Percentiles rank a stretch among this genome's conserved stretches.
These are phyloP conservation scores for Termitomyces sp. DNA, from an alignment of 768 basidiomycete genomes.

Conservation along the genomic window DNA sequence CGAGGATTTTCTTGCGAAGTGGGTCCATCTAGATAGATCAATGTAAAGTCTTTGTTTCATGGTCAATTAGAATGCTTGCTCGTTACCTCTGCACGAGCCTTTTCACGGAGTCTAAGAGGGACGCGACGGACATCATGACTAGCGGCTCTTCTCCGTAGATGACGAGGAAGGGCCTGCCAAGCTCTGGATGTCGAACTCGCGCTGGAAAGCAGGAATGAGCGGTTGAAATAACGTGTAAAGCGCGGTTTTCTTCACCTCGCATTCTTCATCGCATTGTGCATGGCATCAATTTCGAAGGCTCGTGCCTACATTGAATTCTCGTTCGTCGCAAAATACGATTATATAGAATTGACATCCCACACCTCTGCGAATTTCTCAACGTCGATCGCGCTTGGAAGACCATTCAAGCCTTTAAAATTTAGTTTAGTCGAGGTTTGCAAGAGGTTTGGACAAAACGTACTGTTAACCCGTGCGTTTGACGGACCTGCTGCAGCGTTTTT, in stretches of 20 bases:
- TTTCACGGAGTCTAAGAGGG: conserved; percentile 74
- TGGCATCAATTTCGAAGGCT: conserved; percentile 84
- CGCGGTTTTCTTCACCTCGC: conserved; percentile 49
- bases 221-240: not conserved
- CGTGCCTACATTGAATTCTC: conserved; percentile 52
- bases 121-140: conserved; percentile 93
- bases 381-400: conserved; percentile 70
- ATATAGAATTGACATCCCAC: conserved; percentile 6
- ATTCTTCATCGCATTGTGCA: conserved; percentile 81
- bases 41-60: not conserved
- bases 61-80: not conserved
- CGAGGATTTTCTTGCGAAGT: conserved; percentile 28
- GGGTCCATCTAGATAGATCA: conserved; percentile 40
- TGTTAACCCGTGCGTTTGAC: conserved; percentile 32
- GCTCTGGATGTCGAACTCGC: conserved; percentile 70
- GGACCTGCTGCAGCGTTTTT: conserved; percentile 30
- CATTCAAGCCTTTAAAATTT: conserved; percentile 40
- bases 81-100: conserved; percentile 76
- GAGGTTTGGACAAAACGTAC: conserved; percentile 23
- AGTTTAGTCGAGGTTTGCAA: not conserved
- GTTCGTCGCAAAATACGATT: not conserved
- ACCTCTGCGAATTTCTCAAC: conserved; percentile 90
- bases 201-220: conserved; percentile 29
- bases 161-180: conserved; percentile 91
- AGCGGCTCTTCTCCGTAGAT: conserved; percentile 87